Base-by-base conservation (phyloP, 2,329 filamentous ascomycete genomes). In the Phoma sp. region DNA sequence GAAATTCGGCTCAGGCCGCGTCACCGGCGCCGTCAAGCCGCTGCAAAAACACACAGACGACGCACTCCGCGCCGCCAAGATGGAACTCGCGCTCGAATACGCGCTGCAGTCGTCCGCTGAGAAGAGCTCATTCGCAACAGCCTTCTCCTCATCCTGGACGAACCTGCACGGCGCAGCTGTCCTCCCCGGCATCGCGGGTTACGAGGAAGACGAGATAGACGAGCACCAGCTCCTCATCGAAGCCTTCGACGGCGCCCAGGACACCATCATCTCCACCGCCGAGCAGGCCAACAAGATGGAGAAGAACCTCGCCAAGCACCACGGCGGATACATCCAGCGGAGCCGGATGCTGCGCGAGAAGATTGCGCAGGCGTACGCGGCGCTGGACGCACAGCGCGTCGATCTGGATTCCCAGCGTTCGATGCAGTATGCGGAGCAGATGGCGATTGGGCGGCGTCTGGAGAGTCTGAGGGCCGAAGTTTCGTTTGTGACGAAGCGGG, bases 311-410 rank as follows among this genome's bases (percentile, higher is more conserved):
- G 82, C 83, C 0, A 81, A 96, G 47, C 88, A 95, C 66, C 86
- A 96, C 2, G 93, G 93, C 20, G 95, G 95, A 12, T 99, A 99
- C 77, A 88, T 93, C 73, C 87, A 92, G 64, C 89, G 95, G 26
- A 87, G 91, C 28, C 92, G 92, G 74, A 87, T 86, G 64, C 83
- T 99, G 21, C 85, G 87, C 18, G 84, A 87, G 56, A 98, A 96
- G 78, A 90, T 96, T 58, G 76, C 77, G 15, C 90, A 92, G 61
- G 91, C 92, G 1, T 85, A 87, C 21, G 84, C 87, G 17, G 89
- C 89, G 2, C 81, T 97, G 12, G 85, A 88, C 52, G 90, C 90
- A 77, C 89, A 90, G 2, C 85, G 78, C 40, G 79, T 86, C 47
- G 90, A 91, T 1, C 80, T 96, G 0, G 84, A 89, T 64, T 86